Evolutionary conservation across 2,329 filamentous ascomycete genomes (phyloP).

Genomic region (Neodidymelliopsis sp.): DNA sequence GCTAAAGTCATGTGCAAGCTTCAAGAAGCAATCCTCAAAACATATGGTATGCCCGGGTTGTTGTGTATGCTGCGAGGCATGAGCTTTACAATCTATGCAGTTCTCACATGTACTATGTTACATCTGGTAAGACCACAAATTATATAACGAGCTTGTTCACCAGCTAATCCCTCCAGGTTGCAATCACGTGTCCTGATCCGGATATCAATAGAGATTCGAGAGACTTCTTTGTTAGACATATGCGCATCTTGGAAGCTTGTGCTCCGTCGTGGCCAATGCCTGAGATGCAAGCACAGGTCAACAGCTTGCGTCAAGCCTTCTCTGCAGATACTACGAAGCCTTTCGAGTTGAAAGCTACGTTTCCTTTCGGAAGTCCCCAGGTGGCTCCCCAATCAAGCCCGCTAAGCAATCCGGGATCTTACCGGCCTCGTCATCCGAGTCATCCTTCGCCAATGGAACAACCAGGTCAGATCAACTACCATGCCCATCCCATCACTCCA

Average conservation of each 20-base stretch:
- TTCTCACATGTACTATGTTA: conserved; percentile 90
- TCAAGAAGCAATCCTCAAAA: conserved; percentile 81
- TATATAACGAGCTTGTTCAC: not conserved
- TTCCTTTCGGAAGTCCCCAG: conserved; percentile 84
- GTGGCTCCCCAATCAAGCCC: conserved; percentile 68
- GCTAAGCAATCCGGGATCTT: conserved; percentile 59
- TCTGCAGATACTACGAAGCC: conserved; percentile 84
- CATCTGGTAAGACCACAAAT: conserved; percentile 76
- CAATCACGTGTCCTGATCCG: conserved; percentile 90
- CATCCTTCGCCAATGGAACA: conserved; percentile 59
- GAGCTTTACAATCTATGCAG: conserved; percentile 93
- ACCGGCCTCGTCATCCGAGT: conserved; percentile 59
- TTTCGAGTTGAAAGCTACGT: conserved; percentile 87
- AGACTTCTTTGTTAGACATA: conserved; percentile 90
- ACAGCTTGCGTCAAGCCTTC: conserved; percentile 88
- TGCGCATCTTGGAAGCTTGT: conserved; percentile 90
- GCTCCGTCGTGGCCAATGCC: conserved; percentile 85
- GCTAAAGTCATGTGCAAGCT: conserved; percentile 86
- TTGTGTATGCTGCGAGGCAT: conserved; percentile 93
- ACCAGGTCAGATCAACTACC: conserved; percentile 69
- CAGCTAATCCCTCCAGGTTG: conserved; percentile 67
- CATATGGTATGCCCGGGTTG: conserved; percentile 79
- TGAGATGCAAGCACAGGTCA: conserved; percentile 88
- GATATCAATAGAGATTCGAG: conserved; percentile 84
- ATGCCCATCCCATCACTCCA: conserved; percentile 76